phyloP scores from a whole-genome alignment of 768 basidiomycete species.

The Mycena vitilis region DNA sequence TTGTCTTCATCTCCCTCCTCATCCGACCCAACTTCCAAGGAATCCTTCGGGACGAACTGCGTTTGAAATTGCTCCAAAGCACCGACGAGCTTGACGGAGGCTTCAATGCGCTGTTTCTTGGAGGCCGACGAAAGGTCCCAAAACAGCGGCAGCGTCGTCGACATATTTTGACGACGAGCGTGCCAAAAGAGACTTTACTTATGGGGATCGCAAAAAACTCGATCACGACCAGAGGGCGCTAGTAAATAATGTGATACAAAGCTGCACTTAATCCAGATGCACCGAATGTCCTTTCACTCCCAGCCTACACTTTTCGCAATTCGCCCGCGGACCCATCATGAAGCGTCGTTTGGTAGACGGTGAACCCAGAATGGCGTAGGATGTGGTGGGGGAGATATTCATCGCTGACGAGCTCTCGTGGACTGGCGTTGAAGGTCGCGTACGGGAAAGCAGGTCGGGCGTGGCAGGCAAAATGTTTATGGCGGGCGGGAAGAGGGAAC shows the following conservation, averaged over 20 bases:
- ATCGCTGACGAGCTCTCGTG: conserved; percentile 37
- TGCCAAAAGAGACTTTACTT: neutral
- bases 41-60: conserved; percentile 62
- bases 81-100: conserved; percentile 85
- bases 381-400: conserved; percentile 42
- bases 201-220: conserved; percentile 1
- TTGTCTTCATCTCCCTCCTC: conserved; percentile 62
- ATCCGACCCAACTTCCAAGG: conserved; percentile 48
- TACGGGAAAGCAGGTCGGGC: conserved; percentile 37
- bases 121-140: conserved; percentile 90
- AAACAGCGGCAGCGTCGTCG: conserved; percentile 92
- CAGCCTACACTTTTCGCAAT: conserved; percentile 46
- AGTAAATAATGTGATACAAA: conserved; percentile 11
- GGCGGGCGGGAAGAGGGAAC: conserved; percentile 32
- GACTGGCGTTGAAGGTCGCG: conserved; percentile 37
- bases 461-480: conserved; percentile 47
- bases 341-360: conserved; percentile 40
- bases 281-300: conserved; percentile 77
- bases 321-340: conserved; percentile 47
- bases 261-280: conserved; percentile 63
- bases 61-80: conserved; percentile 89
- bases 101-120: conserved; percentile 83
- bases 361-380: conserved; percentile 33
- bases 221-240: conserved; percentile 3
- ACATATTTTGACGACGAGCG: conserved; percentile 55